Evolutionary conservation across 2,329 filamentous ascomycete genomes (phyloP), one percentile per base, ranked within the genome.

Genomic region (Tetracladium maxilliforme): DNA sequence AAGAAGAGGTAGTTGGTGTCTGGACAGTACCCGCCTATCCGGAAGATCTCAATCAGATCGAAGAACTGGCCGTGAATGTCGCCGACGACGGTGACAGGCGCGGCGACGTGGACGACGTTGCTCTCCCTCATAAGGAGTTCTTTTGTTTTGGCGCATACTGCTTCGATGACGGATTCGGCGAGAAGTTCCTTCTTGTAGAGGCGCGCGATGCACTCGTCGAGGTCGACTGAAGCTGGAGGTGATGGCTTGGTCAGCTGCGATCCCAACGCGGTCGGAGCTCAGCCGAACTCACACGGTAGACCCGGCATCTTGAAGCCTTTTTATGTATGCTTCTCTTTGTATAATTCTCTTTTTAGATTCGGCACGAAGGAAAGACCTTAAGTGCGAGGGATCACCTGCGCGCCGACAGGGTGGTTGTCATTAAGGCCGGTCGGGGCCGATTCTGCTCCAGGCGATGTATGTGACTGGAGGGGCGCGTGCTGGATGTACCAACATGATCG

Each of bases 11-110:
- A 98, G 49, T 98, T 98, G 24, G 90, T 98, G 50, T 98, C 84
- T 11, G 90, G 90, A 54, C 86, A 95, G 54, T 80, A 92, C 29
- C 90, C 90, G 30, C 90, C 90, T 43, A 98, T 98, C 53, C 84
- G 84, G 58, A 98, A 98, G 39, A 98, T 95, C 64, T 98, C 90
- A 37, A 98, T 90, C 57, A 98, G 72, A 52, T 98, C 90, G 53
- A 87, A 95, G 58, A 98, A 98, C 54, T 98, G 90, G 30, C 90
- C 90, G 52, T 98, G 90, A 39, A 98, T 98, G 50, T 98, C 90
- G 37, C 90, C 90, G 19, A 98, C 90, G 7, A 98, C 90, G 10
- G 90, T 98, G 30, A 98, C 83, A 3, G 90, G 90, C 16, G 90
- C 86, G 41, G 74, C 73, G 34, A 98, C 92, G 51, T 98, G 90